phyloP scores from a whole-genome alignment of 176 grass and related monocot genomes.

The Coix lacrymajobi region DNA sequence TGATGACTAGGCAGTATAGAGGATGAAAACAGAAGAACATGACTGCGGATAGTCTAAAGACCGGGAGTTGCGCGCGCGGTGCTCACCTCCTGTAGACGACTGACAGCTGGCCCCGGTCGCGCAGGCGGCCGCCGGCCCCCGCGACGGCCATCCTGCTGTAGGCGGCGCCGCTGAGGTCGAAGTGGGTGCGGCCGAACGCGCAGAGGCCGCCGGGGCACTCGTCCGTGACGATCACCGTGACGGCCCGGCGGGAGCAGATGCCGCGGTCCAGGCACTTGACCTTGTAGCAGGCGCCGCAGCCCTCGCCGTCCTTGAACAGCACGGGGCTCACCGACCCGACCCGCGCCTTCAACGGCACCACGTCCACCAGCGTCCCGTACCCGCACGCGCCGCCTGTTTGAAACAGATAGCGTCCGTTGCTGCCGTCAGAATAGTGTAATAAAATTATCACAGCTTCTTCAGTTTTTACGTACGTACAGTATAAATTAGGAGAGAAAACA shows the following conservation, averaged over 20 bases:
- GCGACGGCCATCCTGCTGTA: constrained; percentile 83
- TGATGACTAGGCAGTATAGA: no score
- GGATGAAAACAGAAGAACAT: no score
- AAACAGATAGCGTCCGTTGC: not conserved
- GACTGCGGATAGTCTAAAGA: no score
- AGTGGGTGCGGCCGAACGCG: constrained; percentile 63
- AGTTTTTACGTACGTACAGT: no score
- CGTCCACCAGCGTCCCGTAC: constrained; percentile 93
- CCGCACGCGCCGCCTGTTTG: constrained; percentile 96
- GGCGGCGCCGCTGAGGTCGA: constrained; percentile 94
- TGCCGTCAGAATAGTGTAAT: not conserved
- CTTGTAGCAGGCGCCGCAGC: constrained; percentile 98
- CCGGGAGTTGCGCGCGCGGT: not conserved
- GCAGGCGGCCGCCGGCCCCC: constrained; percentile 50
- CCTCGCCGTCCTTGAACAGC: constrained; percentile 93
- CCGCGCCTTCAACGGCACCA: constrained; percentile 75
- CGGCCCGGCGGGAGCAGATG: constrained; percentile 88
- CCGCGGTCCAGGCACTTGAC: constrained; percentile 74
- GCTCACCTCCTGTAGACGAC: constrained; percentile 72
- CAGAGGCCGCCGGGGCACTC: constrained; percentile 87
- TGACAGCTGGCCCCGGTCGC: constrained; percentile 64
- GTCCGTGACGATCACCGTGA: constrained; percentile 92
- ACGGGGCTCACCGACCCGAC: constrained; percentile 91
- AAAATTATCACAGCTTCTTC: not conserved
- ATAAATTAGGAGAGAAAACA: no score